These are phyloP conservation scores for Globisporangium polare DNA, from an alignment of 352 stramenopile species.

Conservation along the genomic window DNA sequence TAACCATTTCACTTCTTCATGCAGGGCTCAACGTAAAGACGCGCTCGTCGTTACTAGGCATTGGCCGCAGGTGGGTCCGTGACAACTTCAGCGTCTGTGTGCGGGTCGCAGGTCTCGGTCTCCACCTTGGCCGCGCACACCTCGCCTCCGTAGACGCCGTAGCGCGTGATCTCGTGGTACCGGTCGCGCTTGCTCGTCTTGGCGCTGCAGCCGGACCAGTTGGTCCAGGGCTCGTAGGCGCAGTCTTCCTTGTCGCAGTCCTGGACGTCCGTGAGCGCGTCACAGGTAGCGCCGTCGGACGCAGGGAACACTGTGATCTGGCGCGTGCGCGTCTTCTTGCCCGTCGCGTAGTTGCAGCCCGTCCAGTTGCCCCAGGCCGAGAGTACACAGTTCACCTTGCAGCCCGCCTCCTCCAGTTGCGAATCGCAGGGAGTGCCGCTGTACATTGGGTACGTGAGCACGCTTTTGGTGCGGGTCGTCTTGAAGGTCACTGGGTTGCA, in stretches of 20 bases:
- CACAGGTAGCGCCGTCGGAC: constrained; percentile 25
- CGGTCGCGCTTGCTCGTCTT: constrained; percentile 34
- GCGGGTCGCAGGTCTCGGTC: constrained; percentile 24
- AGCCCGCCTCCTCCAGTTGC: constrained; percentile 22
- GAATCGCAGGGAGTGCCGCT: constrained; percentile 25
- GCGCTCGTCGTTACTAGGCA: background rate
- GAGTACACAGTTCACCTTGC: constrained; percentile 45
- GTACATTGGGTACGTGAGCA: constrained; percentile 30
- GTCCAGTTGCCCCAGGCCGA: constrained; percentile 44
- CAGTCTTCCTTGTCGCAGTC: constrained; percentile 46
- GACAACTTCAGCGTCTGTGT: constrained; percentile 7
- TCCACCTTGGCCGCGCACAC: constrained; percentile 26
- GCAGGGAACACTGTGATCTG: constrained; percentile 28
- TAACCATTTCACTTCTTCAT: background rate
- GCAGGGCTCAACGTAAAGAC: no score
- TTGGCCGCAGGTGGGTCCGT: background rate
- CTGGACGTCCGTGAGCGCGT: constrained; percentile 15
- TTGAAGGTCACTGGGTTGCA: constrained; percentile 32
- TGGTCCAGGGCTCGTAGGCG: constrained; percentile 34
- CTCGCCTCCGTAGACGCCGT: constrained; percentile 28
- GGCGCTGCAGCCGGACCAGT: constrained; percentile 46
- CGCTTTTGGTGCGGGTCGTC: constrained; percentile 25
- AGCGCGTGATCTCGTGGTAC: constrained; percentile 29
- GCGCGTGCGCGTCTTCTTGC: constrained; percentile 38
- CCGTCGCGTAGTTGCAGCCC: constrained; percentile 39